Evolutionary conservation across 1,139 yeast genomes (phyloP).

Genomic region (Candida smagusa): DNA sequence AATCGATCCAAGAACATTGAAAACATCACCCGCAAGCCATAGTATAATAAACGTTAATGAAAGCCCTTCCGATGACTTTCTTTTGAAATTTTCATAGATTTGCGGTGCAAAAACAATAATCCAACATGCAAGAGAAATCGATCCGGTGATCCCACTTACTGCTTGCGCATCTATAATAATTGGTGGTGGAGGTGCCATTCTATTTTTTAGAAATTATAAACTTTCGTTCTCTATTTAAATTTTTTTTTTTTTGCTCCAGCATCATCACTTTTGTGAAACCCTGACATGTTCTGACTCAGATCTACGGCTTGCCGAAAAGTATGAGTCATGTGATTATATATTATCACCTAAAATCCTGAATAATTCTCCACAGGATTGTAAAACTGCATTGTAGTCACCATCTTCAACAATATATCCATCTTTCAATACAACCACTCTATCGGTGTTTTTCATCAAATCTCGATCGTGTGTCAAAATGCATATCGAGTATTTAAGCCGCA

Average conservation of each 20-base stretch:
- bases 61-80: slow-evolving; percentile 84
- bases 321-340: slow-evolving; percentile 1
- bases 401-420: slow-evolving; percentile 42
- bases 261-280: background rate
- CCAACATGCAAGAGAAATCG: slow-evolving; percentile 96
- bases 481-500: slow-evolving; percentile 32
- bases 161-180: slow-evolving; percentile 70
- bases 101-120: slow-evolving; percentile 97
- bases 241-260: slow-evolving; percentile 1
- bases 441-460: slow-evolving; percentile 52
- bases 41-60: slow-evolving; percentile 77
- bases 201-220: background rate
- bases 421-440: slow-evolving; percentile 38
- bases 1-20: slow-evolving; percentile 85
- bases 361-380: slow-evolving; percentile 15
- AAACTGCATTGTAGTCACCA: slow-evolving; percentile 16
- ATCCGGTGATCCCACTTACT: slow-evolving; percentile 84
- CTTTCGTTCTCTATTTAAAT: background rate
- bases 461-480: slow-evolving; percentile 59
- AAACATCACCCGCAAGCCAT: slow-evolving; percentile 89
- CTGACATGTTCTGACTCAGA: slow-evolving; percentile 6
- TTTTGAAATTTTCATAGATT: slow-evolving; percentile 81
- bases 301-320: slow-evolving; percentile 2
- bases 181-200: slow-evolving; percentile 62
- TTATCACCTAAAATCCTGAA: slow-evolving; percentile 8